phyloP scores from a whole-genome alignment of 768 basidiomycete species.

The Amanita pseudoporphyria region DNA sequence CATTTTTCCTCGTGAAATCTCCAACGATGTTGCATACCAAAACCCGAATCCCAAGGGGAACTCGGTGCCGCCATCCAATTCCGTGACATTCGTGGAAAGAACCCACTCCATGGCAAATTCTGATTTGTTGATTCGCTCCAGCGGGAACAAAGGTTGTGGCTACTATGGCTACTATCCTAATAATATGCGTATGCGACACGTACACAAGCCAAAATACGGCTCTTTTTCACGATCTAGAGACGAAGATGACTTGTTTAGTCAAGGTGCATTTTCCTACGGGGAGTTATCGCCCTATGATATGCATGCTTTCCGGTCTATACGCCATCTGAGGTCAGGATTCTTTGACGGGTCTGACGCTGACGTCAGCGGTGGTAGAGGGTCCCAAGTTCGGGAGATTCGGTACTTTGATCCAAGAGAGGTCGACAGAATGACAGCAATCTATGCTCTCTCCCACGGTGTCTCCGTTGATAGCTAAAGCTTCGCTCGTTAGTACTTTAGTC shows the following conservation, averaged over 20 bases:
- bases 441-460: conserved; percentile 1
- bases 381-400: not conserved
- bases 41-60: too few relatives aligned
- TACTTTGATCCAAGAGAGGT: not conserved
- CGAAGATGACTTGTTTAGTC: not conserved
- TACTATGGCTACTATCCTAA: not conserved
- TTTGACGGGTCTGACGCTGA: not conserved
- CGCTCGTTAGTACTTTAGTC: not conserved
- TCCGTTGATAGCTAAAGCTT: not conserved
- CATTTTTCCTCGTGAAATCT: not conserved
- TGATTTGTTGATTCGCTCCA: not conserved
- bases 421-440: not conserved
- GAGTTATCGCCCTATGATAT: not conserved
- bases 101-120: not conserved
- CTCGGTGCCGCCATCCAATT: not conserved
- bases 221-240: not conserved
- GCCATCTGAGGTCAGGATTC: not conserved
- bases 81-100: not conserved
- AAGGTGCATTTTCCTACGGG: not conserved
- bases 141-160: not conserved
- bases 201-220: not conserved
- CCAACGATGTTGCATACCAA: not conserved
- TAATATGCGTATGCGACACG: not conserved
- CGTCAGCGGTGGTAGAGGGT: conserved; percentile 1
- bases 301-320: not conserved